These are phyloP conservation scores for Acmispon strigosus DNA, from an alignment of 306 rosid genomes.

Conservation along the genomic window DNA sequence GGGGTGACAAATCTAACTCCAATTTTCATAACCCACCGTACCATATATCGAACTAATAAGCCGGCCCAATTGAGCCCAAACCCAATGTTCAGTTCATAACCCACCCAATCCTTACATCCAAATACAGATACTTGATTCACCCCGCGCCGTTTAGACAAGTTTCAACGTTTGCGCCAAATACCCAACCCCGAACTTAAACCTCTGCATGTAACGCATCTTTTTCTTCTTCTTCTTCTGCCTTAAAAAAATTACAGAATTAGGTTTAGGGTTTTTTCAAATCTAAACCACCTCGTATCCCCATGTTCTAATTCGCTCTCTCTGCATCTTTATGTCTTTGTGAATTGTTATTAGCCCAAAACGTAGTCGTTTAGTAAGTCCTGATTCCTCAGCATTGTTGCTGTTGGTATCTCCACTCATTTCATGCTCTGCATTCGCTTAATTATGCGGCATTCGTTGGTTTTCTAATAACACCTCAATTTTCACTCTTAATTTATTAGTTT, in stretches of 20 bases:
- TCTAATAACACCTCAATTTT: neutral
- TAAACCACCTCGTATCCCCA: neutral
- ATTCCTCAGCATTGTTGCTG: neutral
- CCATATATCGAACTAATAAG: no score
- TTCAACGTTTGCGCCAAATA: no score
- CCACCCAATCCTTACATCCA: no score
- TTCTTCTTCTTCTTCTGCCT: neutral
- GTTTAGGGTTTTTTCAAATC: slow-evolving; percentile 31
- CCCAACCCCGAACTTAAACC: no score
- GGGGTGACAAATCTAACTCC: no score
- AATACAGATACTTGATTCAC: no score
- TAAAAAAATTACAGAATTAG: neutral
- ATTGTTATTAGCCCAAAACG: neutral
- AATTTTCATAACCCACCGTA: no score
- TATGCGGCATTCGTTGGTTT: neutral
- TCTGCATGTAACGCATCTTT: neutral
- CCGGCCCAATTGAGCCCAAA: no score
- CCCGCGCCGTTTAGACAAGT: no score
- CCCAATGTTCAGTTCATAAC: no score
- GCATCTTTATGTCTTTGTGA: neutral
- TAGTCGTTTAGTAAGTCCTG: neutral
- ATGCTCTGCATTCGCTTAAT: slow-evolving; percentile 17
- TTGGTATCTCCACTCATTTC: neutral
- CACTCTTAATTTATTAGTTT: neutral
- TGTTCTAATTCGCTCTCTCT: neutral